These are phyloP conservation scores for Tothia fuscella DNA, from an alignment of 2,329 filamentous ascomycete species.

Conservation along the genomic window DNA sequence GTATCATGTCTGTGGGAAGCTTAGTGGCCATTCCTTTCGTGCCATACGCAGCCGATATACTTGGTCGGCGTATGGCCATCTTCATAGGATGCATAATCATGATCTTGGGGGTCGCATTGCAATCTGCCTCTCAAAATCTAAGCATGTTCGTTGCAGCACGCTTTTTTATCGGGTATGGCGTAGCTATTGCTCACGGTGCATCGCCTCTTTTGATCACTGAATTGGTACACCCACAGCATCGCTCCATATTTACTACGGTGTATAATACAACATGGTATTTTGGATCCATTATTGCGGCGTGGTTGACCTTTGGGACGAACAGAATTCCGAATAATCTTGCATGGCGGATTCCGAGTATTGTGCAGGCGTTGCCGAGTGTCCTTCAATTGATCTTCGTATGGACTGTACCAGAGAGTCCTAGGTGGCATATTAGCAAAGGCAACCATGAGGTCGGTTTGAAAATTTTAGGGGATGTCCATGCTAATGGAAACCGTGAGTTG, in stretches of 20 bases:
- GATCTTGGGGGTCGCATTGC: constrained; percentile 33
- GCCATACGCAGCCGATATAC: constrained; percentile 36
- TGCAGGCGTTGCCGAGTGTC: constrained; percentile 38
- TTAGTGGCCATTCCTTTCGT: constrained; percentile 36
- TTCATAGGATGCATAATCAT: constrained; percentile 35
- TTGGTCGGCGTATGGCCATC: constrained; percentile 36
- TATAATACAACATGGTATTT: constrained; percentile 40
- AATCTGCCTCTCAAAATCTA: constrained; percentile 35
- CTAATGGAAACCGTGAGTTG: constrained; percentile 46
- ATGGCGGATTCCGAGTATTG: constrained; percentile 41
- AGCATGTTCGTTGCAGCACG: constrained; percentile 48
- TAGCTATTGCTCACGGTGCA: constrained; percentile 46
- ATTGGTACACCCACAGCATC: constrained; percentile 49
- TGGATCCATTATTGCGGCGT: constrained; percentile 38
- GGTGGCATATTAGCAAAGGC: constrained; percentile 45
- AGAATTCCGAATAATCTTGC: constrained; percentile 33
- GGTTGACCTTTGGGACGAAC: constrained; percentile 34
- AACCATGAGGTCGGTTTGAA: constrained; percentile 43
- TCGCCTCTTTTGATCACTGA: constrained; percentile 54
- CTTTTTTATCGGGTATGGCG: constrained; percentile 51
- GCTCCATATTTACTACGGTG: constrained; percentile 49
- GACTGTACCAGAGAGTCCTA: constrained; percentile 48
- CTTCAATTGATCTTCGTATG: constrained; percentile 34
- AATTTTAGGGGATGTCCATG: constrained; percentile 52
- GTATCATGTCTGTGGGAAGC: constrained; percentile 39